A percentile compares a stretch with the other conserved stretches of the same genome.
These are phyloP conservation scores for Fusarium illudens DNA, from an alignment of 2,329 filamentous ascomycete genomes.

Conservation along the genomic window DNA sequence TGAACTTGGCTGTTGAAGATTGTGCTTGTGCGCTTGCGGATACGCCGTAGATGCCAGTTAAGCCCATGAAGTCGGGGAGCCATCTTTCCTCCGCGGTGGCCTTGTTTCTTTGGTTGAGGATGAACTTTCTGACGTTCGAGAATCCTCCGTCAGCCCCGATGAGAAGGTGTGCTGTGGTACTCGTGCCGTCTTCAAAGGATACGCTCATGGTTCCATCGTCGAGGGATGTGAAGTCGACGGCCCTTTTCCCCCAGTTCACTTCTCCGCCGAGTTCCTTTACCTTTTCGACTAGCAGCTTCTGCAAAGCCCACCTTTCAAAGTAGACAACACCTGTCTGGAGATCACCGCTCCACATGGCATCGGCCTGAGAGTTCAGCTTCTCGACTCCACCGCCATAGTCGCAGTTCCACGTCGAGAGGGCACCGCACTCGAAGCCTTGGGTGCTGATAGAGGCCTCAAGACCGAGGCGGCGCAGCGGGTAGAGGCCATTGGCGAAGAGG, in stretches of 20 bases:
- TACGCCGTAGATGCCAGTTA: constrained; percentile 38
- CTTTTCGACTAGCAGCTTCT: constrained; percentile 27
- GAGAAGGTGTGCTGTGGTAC: constrained; percentile 20
- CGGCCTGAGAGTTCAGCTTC: constrained; percentile 14
- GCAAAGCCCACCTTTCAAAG: constrained; percentile 32
- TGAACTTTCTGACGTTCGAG: constrained; percentile 30
- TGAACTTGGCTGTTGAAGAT: constrained; percentile 4
- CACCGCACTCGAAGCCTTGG: constrained; percentile 22
- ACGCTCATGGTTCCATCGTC: constrained; percentile 14
- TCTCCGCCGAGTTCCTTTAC: constrained; percentile 28
- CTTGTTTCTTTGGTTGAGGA: constrained; percentile 24
- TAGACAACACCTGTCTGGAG: constrained; percentile 30
- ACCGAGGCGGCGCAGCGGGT: constrained; percentile 28
- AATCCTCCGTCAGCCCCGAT: constrained; percentile 38
- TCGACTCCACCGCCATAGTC: constrained; percentile 15
- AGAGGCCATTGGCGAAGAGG: constrained; percentile 37
- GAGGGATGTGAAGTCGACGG: constrained; percentile 13
- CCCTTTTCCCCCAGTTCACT: constrained; percentile 31
- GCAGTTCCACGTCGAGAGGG: constrained; percentile 22
- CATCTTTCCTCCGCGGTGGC: constrained; percentile 25
- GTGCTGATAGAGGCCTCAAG: constrained; percentile 22
- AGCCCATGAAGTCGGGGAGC: constrained; percentile 35
- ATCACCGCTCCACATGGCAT: constrained; percentile 33
- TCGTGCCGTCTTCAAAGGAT: constrained; percentile 16
- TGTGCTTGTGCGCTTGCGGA: constrained; percentile 11